phyloP scores from a whole-genome alignment of 306 rosid genomes.

The Quercus bicolor region DNA sequence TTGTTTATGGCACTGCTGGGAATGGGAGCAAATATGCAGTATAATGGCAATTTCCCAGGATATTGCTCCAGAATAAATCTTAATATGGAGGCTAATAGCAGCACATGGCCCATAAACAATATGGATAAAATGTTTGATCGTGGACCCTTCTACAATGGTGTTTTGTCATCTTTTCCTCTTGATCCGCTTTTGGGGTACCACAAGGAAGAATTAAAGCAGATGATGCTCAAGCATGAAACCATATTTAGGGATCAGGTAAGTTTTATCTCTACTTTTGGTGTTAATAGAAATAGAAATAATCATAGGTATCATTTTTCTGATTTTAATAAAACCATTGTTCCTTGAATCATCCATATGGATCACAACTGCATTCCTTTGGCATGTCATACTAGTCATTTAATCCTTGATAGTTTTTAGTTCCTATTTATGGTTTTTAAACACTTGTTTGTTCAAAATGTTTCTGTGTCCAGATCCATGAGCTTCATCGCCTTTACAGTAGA shows the following conservation, averaged over 20 bases:
- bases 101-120: constrained; percentile 35
- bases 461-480: constrained; percentile 65
- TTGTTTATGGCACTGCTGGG: constrained; percentile 41
- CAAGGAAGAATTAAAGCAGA: constrained; percentile 56
- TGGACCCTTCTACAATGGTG: constrained; percentile 18
- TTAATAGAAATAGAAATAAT: neutral
- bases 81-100: constrained; percentile 36
- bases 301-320: too few species aligned
- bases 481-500: constrained; percentile 72
- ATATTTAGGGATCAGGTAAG: constrained; percentile 65
- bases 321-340: neutral
- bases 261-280: neutral
- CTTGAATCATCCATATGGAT: neutral
- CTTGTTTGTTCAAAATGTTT: neutral
- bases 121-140: constrained; percentile 18
- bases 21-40: constrained; percentile 41
- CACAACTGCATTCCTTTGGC: neutral
- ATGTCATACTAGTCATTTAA: neutral
- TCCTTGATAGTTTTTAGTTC: constrained; percentile 12
- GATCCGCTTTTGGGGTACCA: constrained; percentile 26
- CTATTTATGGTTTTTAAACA: constrained; percentile 3
- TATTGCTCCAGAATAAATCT: constrained; percentile 28
- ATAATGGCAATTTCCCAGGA: constrained; percentile 32
- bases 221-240: constrained; percentile 62
- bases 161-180: constrained; percentile 24